These are phyloP conservation scores for Nakazawaea holstii DNA, from an alignment of 805 yeast species.

Conservation along the genomic window DNA sequence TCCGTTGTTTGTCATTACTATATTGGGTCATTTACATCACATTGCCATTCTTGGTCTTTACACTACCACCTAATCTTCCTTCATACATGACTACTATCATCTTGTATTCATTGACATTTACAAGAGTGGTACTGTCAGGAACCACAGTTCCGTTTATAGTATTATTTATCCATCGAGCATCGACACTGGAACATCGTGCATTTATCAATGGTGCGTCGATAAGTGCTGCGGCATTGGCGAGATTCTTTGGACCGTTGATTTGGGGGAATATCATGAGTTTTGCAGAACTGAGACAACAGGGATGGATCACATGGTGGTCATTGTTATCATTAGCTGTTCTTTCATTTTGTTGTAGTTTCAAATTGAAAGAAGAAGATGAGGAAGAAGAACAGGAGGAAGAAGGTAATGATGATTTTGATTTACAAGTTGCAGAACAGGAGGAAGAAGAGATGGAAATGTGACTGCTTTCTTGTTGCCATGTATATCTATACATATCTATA, in stretches of 20 bases:
- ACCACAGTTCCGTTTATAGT: slow-evolving; percentile 35
- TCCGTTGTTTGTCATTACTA: slow-evolving; percentile 30
- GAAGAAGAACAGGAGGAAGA: not conserved
- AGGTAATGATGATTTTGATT: not conserved
- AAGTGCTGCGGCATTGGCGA: slow-evolving; percentile 46
- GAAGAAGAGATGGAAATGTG: not conserved
- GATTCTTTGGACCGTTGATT: slow-evolving; percentile 50
- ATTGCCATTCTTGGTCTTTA: slow-evolving; percentile 45
- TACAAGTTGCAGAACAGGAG: slow-evolving; percentile 1
- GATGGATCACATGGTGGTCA: slow-evolving; percentile 15
- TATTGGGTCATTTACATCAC: slow-evolving; percentile 40
- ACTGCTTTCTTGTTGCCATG: no score
- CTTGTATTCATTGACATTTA: slow-evolving; percentile 27
- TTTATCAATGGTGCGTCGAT: slow-evolving; percentile 56
- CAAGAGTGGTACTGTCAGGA: slow-evolving; percentile 27
- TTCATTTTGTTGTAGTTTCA: not conserved
- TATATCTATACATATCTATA: no score
- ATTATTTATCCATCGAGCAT: slow-evolving; percentile 48
- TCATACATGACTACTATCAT: not conserved
- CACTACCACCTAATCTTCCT: slow-evolving; percentile 23
- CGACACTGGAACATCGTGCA: slow-evolving; percentile 50
- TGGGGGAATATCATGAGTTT: slow-evolving; percentile 37
- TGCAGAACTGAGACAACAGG: slow-evolving; percentile 4
- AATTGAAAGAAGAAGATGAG: not conserved
- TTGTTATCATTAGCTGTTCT: not conserved